Evolutionary conservation across 331 rosid genomes (phyloP).

Genomic region (Prunus yedoensis): DNA sequence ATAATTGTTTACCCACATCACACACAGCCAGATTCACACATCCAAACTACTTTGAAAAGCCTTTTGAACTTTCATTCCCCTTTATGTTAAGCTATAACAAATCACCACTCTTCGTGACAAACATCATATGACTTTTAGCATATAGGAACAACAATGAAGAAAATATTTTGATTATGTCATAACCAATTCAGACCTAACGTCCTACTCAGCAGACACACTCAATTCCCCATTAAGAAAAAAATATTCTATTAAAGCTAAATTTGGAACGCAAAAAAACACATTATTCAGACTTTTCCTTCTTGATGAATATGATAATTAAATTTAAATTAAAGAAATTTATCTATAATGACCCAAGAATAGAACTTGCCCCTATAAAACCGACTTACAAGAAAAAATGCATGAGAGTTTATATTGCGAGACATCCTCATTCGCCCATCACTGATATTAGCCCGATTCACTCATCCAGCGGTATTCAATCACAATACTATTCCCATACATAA

Average conservation of each 20-base stretch:
- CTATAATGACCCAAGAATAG: not conserved
- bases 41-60: not conserved
- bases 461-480: not conserved
- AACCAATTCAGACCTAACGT: not conserved
- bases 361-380: not conserved
- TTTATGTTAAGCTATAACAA: not conserved
- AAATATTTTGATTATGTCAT: not conserved
- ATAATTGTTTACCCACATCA: not conserved
- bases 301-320: not conserved
- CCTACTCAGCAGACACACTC: not conserved
- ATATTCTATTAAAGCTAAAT: not conserved
- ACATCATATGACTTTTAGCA: not conserved
- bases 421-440: not conserved
- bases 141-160: not conserved
- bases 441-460: not conserved
- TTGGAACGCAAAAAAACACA: not conserved
- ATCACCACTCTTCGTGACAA: not conserved
- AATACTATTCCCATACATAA: not conserved
- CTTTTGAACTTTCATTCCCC: not conserved
- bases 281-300: not conserved
- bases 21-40: not conserved
- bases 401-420: not conserved
- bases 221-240: not conserved
- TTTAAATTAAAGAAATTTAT: not conserved
- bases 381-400: not conserved